phyloP scores from a whole-genome alignment of 768 basidiomycete genomes.

The Panaeolus papilionaceus region DNA sequence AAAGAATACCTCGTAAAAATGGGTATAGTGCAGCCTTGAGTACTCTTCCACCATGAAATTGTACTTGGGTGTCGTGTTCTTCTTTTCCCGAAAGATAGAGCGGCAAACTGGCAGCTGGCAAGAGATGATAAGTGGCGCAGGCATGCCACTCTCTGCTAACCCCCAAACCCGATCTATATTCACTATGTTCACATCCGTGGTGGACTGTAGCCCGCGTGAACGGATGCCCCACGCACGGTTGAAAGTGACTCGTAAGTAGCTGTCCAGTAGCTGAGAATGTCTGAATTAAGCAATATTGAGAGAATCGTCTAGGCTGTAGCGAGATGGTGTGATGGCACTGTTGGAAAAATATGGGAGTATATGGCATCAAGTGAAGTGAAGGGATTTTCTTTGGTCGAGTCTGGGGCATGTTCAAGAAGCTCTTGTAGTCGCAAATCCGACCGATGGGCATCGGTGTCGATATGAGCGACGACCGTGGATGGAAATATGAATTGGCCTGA shows the following conservation, averaged over 20 bases:
- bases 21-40: no score
- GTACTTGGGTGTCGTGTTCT: no score
- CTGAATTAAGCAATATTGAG: background rate
- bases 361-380: background rate
- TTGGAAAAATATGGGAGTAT: slow-evolving; percentile 13
- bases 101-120: background rate
- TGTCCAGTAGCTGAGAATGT: background rate
- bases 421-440: background rate
- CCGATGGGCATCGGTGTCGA: slow-evolving; percentile 5
- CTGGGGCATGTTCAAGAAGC: no score
- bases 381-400: no score
- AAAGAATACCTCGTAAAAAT: no score
- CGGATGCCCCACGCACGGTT: no score
- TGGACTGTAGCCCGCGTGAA: no score
- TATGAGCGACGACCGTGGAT: slow-evolving; percentile 25
- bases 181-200: no score
- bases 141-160: background rate
- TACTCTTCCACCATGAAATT: no score
- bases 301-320: background rate
- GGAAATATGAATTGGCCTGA: slow-evolving; percentile 33
- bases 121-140: background rate
- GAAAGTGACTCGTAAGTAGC: no score
- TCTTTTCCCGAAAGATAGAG: background rate
- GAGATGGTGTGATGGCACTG: background rate
- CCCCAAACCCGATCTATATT: no score